Conservation (phyloP, 2,329 filamentous ascomycete genomes). For the Venturia carpophila region DNA sequence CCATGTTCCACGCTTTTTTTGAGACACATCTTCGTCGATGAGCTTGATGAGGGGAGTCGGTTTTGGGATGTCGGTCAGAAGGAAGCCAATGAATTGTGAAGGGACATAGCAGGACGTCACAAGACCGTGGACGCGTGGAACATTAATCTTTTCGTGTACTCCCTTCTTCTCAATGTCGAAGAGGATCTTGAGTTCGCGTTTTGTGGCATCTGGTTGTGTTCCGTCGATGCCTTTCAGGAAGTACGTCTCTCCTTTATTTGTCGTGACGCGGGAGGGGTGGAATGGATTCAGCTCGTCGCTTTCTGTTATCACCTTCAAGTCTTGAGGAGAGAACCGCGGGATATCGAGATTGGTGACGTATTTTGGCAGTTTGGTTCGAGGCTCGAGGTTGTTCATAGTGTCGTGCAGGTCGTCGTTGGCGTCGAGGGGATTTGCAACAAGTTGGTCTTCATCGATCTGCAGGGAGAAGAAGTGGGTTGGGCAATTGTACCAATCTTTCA, state of each 20-base stretch:
- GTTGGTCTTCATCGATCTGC: constrained; percentile 22
- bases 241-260: constrained; percentile 21
- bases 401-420: constrained; percentile 21
- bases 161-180: constrained; percentile 25
- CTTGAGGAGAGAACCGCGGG: constrained; percentile 23
- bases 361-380: constrained; percentile 28
- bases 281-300: constrained; percentile 25
- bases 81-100: constrained; percentile 28
- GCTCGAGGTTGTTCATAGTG: constrained; percentile 24
- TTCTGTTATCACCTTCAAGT: constrained; percentile 24
- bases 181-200: constrained; percentile 29
- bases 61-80: constrained; percentile 28
- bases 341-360: constrained; percentile 28
- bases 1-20: constrained; percentile 24
- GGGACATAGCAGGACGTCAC: constrained; percentile 23
- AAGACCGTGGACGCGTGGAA: constrained; percentile 27
- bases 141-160: constrained; percentile 26
- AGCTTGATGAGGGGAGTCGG: constrained; percentile 28
- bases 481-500: constrained; percentile 28
- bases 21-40: constrained; percentile 26
- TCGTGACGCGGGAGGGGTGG: constrained; percentile 24
- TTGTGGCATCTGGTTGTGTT: constrained; percentile 26
- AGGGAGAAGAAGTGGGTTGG: constrained; percentile 27
- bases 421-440: constrained; percentile 24
- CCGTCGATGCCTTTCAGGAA: constrained; percentile 31